Conservation (phyloP, 495 filamentous ascomycete genomes). For the Penicillium macrosclerotiorum region DNA sequence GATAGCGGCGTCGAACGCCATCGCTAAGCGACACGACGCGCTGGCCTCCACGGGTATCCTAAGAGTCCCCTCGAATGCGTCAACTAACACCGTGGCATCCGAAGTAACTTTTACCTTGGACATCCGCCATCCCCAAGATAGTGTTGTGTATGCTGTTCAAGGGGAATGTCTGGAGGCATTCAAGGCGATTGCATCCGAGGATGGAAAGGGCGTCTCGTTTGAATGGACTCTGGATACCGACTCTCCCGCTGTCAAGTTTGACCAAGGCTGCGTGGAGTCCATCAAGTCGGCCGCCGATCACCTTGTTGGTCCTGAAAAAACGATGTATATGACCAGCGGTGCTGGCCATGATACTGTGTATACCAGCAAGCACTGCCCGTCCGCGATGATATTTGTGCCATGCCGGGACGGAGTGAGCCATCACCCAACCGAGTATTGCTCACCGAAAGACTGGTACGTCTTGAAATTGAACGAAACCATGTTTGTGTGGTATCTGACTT, state of each 20-base stretch:
- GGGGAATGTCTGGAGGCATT: constrained; percentile 45
- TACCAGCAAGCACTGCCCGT: constrained; percentile 53
- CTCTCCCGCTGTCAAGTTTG: constrained; percentile 62
- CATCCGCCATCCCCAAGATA: constrained; percentile 59
- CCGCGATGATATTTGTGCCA: constrained; percentile 65
- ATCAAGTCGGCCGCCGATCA: constrained; percentile 55
- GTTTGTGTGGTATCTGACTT: constrained; percentile 9
- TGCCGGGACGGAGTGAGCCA: constrained; percentile 60
- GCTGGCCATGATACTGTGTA: constrained; percentile 63
- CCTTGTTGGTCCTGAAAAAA: constrained; percentile 36
- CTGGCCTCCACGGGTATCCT: constrained; percentile 69
- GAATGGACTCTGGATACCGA: constrained; percentile 55
- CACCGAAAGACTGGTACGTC: constrained; percentile 53
- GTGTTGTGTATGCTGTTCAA: constrained; percentile 52
- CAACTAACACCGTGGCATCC: constrained; percentile 70
- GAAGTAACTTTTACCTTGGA: constrained; percentile 66
- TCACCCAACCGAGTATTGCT: constrained; percentile 58
- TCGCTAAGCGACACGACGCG: constrained; percentile 50
- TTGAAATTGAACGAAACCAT: not conserved
- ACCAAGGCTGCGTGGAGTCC: constrained; percentile 58
- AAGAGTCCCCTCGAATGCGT: constrained; percentile 53
- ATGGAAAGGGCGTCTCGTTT: constrained; percentile 45
- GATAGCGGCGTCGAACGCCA: constrained; percentile 60
- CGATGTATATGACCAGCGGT: constrained; percentile 48
- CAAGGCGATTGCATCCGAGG: constrained; percentile 45